Evolutionary conservation across 2,329 filamentous ascomycete genomes (phyloP), one percentile per base, ranked within the genome.

Genomic region (Diaporthe capsici): DNA sequence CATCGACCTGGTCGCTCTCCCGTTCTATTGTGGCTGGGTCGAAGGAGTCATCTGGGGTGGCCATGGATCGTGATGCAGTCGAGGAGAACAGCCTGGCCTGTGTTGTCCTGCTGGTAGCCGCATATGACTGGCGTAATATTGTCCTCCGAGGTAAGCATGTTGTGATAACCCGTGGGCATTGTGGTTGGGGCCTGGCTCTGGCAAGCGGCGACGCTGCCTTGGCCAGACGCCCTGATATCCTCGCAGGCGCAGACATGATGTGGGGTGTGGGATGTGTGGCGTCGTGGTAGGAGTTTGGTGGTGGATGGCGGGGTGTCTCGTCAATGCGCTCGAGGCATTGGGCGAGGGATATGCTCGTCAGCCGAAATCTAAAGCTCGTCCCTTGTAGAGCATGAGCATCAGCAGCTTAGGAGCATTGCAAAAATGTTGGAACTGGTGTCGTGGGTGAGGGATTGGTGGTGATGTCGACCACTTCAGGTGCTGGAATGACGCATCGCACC

Each of bases 1-100:
- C 96, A 85, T 99, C 97, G 42, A 99, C 97, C 85, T 97, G 88
- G 81, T 99, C 97, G 72, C 92, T 94, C 84, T 98, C 97, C 78
- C 97, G 93, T 78, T 98, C 96, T 75, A 96, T 88, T 73, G 84
- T 85, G 34, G 86, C 85, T 12, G 93, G 93, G 82, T 95, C 92
- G 80, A 95, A 94, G 74, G 86, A 81, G 49, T 91, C 90, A 74
- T 91, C 87, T 37, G 78, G 82, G 65, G 81, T 83, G 67, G 81
- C 82, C 63, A 81, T 77, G 31, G 68, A 78, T 49, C 80, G 80
- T 22, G 79, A 76, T 39, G 75, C 78, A 42, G 82, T 83, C n/a
- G 47, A 55, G 2, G 80, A 79, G 57, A 81, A 81, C 47, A 73
- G 74, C 13, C 80, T 77, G 8, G 57, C 76, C 31, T 75, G 78